A percentile compares a stretch with the other conserved stretches of the same genome.
Evolutionary conservation across 495 filamentous ascomycete species (phyloP).

Genomic region (Trichoderma asperelloides): DNA sequence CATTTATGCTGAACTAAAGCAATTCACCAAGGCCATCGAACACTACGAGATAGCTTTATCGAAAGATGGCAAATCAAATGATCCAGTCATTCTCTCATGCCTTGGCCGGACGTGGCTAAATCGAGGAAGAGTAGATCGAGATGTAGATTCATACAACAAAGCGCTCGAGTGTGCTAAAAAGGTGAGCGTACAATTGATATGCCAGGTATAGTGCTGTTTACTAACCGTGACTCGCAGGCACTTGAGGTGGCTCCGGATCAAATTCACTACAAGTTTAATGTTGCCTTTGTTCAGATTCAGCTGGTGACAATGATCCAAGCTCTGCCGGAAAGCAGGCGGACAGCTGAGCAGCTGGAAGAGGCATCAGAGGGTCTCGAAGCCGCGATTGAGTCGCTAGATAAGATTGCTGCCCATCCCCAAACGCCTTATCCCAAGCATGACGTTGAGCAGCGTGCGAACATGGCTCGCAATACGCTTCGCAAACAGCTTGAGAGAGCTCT

Average conservation of each 20-base stretch:
- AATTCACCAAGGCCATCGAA: conserved; percentile 84
- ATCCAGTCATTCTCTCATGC: conserved; percentile 78
- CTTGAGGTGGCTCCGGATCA: conserved; percentile 71
- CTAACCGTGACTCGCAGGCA: conserved; percentile 43
- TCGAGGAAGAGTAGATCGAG: conserved; percentile 74
- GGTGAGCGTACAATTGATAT: conserved; percentile 27
- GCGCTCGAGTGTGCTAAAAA: conserved; percentile 80
- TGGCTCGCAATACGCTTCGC: conserved; percentile 89
- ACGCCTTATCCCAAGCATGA: conserved; percentile 86
- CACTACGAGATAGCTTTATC: conserved; percentile 84
- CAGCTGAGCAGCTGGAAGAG: conserved; percentile 64
- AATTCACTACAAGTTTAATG: conserved; percentile 90
- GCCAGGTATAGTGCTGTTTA: not conserved
- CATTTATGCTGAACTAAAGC: conserved; percentile 77
- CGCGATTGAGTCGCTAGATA: conserved; percentile 71
- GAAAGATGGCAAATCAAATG: conserved; percentile 66
- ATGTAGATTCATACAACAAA: conserved; percentile 68
- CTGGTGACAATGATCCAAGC: conserved; percentile 72
- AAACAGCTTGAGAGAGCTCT: conserved; percentile 80
- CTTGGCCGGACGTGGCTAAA: conserved; percentile 90
- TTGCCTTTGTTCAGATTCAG: conserved; percentile 94
- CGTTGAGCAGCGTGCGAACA: conserved; percentile 89
- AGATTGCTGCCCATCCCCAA: conserved; percentile 70
- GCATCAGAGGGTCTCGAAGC: conserved; percentile 80
- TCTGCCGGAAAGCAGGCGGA: conserved; percentile 65